These are phyloP conservation scores for Gonium pectorale DNA, from an alignment of 139 green algal genomes.

Conservation along the genomic window DNA sequence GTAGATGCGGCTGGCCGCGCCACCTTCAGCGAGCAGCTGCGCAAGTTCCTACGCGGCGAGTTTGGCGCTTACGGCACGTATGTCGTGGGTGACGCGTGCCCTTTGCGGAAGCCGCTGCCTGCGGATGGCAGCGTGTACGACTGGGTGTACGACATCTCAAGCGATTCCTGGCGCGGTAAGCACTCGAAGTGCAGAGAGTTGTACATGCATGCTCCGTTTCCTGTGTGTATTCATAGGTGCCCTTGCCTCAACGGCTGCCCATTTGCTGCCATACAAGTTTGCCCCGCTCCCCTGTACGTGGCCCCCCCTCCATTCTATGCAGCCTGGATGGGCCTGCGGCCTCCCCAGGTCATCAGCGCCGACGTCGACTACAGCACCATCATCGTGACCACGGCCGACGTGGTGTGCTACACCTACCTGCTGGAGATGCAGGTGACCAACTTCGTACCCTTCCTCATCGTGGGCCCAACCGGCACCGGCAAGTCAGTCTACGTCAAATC, in stretches of 20 bases:
- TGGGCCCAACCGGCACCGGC: constrained; percentile 48
- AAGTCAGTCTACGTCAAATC: constrained; percentile 74
- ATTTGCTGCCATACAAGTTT: too few species aligned
- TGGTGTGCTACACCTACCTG: constrained; percentile 70
- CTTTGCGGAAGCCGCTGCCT: constrained; percentile 33
- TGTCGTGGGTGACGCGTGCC: constrained; percentile 7
- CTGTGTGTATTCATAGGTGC: too few species aligned
- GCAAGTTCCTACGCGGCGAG: constrained; percentile 46
- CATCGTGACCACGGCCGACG: constrained; percentile 78
- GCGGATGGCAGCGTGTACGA: constrained; percentile 66
- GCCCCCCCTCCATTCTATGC: too few species aligned
- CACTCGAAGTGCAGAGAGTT: too few species aligned
- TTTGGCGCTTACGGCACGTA: constrained; percentile 38
- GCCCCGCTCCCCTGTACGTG: too few species aligned
- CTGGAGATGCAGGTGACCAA: constrained; percentile 51
- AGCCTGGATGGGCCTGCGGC: constrained; percentile 64
- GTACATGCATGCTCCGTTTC: background rate
- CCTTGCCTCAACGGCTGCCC: too few species aligned
- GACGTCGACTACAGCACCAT: constrained; percentile 66
- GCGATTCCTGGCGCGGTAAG: constrained; percentile 54
- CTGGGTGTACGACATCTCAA: constrained; percentile 60
- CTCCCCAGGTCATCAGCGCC: constrained; percentile 38
- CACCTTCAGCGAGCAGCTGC: constrained; percentile 32
- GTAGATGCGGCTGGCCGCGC: constrained; percentile 58
- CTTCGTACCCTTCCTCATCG: constrained; percentile 60